Evolutionary conservation across 2,329 filamentous ascomycete genomes (phyloP), one percentile per base, ranked within the genome.

Genomic region (Clonostachys rosea): DNA sequence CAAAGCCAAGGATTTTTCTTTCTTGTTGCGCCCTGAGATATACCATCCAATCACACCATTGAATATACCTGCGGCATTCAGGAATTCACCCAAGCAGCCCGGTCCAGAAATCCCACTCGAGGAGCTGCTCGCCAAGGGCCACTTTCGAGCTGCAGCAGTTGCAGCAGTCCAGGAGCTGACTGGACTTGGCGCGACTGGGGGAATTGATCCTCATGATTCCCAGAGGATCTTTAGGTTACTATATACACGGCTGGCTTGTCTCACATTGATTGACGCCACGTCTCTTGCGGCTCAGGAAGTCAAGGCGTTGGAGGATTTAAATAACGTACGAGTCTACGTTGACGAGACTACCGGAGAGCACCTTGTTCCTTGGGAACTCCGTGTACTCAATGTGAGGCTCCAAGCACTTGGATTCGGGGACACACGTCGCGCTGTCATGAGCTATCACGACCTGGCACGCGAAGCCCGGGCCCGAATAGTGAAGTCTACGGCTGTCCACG

Each of bases 391-490:
- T 7, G 87, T 96, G 9, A 80, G 91, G 2, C 75, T 97, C 17
- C 89, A 95, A 55, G 89, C 89, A 0, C 79, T 96, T 42, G 90
- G 89, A 1, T 95, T 94, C 53, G 86, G 86, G 5, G 94, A 99
- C 65, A 81, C 85, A 44, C 78, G 92, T 5, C 79, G 91, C 51
- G 87, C 89, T 5, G 85, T 99, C 48, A 92, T 94, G 76, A 88
- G 87, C 41, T 89, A 95, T 62, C 95, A 96, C 61, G 91, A 96
- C 52, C 76, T 97, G 3, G 91, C 86, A 0, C 70, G 87, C 9
- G 90, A 95, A 64, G 89, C 89, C 3, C 76, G 91, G 16, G 70
- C 73, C 3, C 76, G 78, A 48, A 71, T 89, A 6, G 66, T 70
- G 16, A 72, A 68, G 34, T 75, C 80, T 0, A 60, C 57, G 6